Conservation (phyloP, 257 asterid species). For the Leptodermis oblonga region DNA sequence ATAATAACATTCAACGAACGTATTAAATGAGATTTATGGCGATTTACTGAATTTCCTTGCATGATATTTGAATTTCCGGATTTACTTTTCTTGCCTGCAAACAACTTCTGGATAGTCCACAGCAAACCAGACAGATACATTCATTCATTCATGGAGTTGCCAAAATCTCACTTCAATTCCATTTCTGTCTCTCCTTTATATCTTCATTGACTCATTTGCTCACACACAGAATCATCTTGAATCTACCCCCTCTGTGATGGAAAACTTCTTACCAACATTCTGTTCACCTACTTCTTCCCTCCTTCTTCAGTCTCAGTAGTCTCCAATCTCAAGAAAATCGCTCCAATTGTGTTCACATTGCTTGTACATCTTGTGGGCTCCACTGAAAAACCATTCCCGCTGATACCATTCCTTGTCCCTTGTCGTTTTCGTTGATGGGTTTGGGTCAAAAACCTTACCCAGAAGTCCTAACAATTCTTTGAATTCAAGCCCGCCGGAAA, state of each 20-base stretch:
- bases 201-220: background rate
- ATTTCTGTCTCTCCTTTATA: background rate
- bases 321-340: background rate
- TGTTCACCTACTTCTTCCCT: conserved; percentile 38
- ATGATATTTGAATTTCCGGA: no score
- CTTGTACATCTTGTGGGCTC: background rate
- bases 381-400: background rate
- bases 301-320: conserved; percentile 15
- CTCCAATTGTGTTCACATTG: background rate
- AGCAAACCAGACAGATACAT: background rate
- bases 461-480: background rate
- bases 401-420: background rate
- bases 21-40: no score
- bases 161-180: background rate
- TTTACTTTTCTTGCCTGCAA: background rate
- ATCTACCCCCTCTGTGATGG: background rate
- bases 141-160: background rate
- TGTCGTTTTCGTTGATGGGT: background rate
- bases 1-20: no score
- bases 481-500: background rate
- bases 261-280: conserved; percentile 34
- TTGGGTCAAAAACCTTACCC: background rate
- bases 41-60: no score
- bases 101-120: background rate
- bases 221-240: background rate